Conservation (phyloP, 1,284 basidiomycete genomes). For the Puccinia horiana region DNA sequence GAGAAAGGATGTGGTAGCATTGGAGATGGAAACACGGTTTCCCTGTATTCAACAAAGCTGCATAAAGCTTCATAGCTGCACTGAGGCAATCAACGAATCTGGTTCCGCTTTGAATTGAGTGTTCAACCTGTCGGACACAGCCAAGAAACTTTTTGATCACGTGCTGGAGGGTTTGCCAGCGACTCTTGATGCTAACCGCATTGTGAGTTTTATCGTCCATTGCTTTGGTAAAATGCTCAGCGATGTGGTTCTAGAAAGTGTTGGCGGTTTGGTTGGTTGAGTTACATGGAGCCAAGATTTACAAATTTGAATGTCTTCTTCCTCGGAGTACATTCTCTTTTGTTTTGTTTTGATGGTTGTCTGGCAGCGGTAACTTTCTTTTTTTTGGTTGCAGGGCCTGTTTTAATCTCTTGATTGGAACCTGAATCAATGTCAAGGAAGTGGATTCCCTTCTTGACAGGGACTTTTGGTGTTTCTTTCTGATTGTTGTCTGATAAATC, state of each 20-base stretch:
- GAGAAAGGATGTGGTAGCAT: not conserved
- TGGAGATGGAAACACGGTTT: not conserved
- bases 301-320: constrained; percentile 2
- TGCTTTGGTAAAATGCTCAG: not conserved
- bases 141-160: constrained; percentile 23
- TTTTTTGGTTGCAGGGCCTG: not conserved
- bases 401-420: too few relatives aligned
- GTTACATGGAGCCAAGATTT: too few relatives aligned
- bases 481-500: too few relatives aligned
- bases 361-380: not conserved
- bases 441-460: too few relatives aligned
- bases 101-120: not conserved
- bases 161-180: constrained; percentile 2
- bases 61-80: not conserved
- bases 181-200: not conserved
- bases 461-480: too few relatives aligned
- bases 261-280: too few relatives aligned
- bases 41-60: not conserved
- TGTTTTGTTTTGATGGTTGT: too few relatives aligned
- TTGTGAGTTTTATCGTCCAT: too few relatives aligned
- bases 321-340: not conserved
- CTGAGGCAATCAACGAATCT: not conserved
- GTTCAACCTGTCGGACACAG: constrained; percentile 7
- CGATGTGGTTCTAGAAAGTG: not conserved
- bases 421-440: too few relatives aligned